Evolutionary conservation across 176 grass and related monocot genomes (phyloP), one percentile per base, ranked within the genome.

Genomic region (Aegilops sharonensis): DNA sequence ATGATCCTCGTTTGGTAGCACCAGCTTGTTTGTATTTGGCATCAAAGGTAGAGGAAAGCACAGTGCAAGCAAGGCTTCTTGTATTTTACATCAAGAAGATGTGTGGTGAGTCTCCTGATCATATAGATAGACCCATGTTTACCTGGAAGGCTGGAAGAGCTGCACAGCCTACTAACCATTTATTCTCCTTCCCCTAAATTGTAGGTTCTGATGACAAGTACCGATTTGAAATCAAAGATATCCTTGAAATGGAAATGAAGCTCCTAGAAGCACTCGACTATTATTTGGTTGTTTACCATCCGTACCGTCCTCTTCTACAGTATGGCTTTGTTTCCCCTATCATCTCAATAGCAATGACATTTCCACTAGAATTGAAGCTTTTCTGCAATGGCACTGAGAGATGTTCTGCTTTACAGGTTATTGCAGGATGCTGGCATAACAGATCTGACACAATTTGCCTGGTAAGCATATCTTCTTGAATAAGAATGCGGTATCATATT

Each of bases 221-320:
- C 73, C 79, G 89, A 1, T 98, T 98, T 89, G 95, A 98, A 90
- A 93, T 95, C 77, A 98, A 98, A 79, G 95, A 98, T 74, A 95
- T 98, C 74, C 95, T 95, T 85, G 93, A 98, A 77, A 98, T 95
- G 93, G 93, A 98, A 92, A 98, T 98, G 93, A 95, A 95, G 68
- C 91, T 98, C 83, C 61, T 98, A 37, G 95, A 98, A 89, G 95
- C 95, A 68, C 91, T 98, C 63, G 93, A 98, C 62, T 95, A 98
- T 78, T 98, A 95, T 90, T 93, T 98, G 83, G 92, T 95, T 87
- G 93, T 95, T 93, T 98, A 88, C 83, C 93, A 95, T 81, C 95
- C 93, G 83, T 98, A 98, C 84, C 89, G 85, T n/a, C 93, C 95
- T 67, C 91, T 98, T 39, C 88, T 98, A 80, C 91, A 98, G 95